Evolutionary conservation across 2,329 filamentous ascomycete species (phyloP), one percentile per base, ranked within the genome.

Genomic region (Immersiporthe knoxdaviesiana): DNA sequence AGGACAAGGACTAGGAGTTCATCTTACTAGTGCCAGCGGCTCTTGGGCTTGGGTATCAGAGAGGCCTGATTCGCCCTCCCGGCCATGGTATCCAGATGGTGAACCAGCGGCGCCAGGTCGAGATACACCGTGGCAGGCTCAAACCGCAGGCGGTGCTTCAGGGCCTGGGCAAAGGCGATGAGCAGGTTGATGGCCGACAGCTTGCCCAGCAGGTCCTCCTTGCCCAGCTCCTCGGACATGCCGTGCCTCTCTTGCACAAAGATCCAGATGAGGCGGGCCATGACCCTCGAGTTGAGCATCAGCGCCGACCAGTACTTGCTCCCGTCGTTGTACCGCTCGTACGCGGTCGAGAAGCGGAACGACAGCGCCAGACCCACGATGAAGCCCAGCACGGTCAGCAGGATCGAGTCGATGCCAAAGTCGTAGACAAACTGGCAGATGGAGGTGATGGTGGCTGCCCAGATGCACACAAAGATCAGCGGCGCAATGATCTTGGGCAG

Each of bases 101-200:
- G 85, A 39, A 94, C 85, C 18, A 94, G 83, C 27, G 90, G 87
- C 50, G 87, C 81, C 6, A 97, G 83, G 75, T 96, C 93, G 1
- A 90, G 86, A 77, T 96, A 95, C 66, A 90, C 87, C 44, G 90
- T 88, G 74, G 92, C 92, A 1, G 93, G 92, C 77, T 97, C 92
- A 77, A 95, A 95, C 41, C 93, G 91, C 41, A 97, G 86, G 74
- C 89, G 90, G 80, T 96, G 93, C 81, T 95, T 95, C 70, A 97
- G 83, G 1, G 93, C 81, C 24, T 92, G 84, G n/a, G 92, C 86
- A 74, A 92, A 96, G 2, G 92, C 91, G 37, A 93, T 86, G 72
- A 96, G 84, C 8, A 96, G 84, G 77, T 96, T 95, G 78, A 96
- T 87, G 8, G 44, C 18, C 39, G 32, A 41, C 52, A 44, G 61